Base-by-base conservation (phyloP, 78 protist species). In the Cavenderia fasciculata region DNA sequence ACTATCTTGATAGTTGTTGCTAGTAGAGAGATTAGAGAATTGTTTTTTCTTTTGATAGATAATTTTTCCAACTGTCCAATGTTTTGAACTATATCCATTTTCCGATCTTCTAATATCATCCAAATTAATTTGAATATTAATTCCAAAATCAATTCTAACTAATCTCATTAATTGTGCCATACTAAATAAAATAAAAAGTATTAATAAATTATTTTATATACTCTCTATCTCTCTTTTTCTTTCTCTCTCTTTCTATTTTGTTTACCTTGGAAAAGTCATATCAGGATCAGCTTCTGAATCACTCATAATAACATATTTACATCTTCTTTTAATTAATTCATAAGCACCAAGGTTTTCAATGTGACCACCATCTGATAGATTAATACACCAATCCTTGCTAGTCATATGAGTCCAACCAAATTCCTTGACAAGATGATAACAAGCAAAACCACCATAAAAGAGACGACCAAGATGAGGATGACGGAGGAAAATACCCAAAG, bases 371-470 rank as follows among this genome's bases (percentile, higher is more conserved):
- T 82, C 90, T 4, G 41, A 21, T 4, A 82, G 59, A 68, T 82
- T 82, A 3, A 82, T 82, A 23, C 90, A 82, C 90, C 90, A 82
- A 29, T 82, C 90, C n/a, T 63, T 65, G 6, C 59, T 36, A 16
- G 90, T 82, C 90, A 82, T 82, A 10, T 76, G 61, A 1, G 90
- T 82, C 90, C 90, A 82, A n/a, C 90, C 90, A 82, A 82, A 82
- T 29, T 82, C 90, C 44, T 82, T 82, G 8, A 82, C 90, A 21
- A 82, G 54, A 68, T 82, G 90, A 68, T 82, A 82, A 25, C 90
- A 82, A 56, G 90, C 90, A 43, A 82, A 82, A 18, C 90, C 90
- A 82, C 90, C 90, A 68, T 82, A 82, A 40, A 82, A 82, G 10
- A 82, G 41, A 23, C 90, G 59, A 57, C 90, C 90, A 1, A 82